Evolutionary conservation across 2,329 filamentous ascomycete genomes (phyloP).

Genomic region (Apiospora aurea): DNA sequence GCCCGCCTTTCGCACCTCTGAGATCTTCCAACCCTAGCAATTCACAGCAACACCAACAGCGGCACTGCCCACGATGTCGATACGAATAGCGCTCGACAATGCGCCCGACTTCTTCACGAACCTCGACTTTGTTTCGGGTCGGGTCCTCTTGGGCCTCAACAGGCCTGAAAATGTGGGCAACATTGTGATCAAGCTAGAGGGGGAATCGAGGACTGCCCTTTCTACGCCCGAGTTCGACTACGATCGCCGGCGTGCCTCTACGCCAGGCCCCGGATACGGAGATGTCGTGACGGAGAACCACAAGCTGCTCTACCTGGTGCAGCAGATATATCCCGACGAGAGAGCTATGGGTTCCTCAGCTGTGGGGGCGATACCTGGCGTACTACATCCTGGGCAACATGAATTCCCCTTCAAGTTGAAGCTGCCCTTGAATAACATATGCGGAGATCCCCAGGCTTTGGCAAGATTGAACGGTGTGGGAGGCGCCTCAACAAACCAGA

Average conservation of each 20-base stretch:
- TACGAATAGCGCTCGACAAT: constrained; percentile 71
- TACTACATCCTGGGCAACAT: constrained; percentile 73
- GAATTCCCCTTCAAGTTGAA: constrained; percentile 83
- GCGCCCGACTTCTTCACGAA: constrained; percentile 80
- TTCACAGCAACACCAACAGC: neutral
- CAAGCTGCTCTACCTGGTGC: constrained; percentile 78
- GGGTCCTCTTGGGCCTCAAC: constrained; percentile 62
- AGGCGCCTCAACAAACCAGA: constrained; percentile 50
- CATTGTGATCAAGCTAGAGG: constrained; percentile 84
- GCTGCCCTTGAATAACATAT: constrained; percentile 78
- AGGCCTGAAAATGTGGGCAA: constrained; percentile 75
- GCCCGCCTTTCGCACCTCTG: neutral
- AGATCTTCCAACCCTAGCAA: neutral
- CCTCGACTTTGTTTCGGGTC: constrained; percentile 74
- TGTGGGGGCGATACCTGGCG: constrained; percentile 52
- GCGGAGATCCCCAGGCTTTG: constrained; percentile 62
- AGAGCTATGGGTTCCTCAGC: constrained; percentile 51
- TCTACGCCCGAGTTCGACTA: constrained; percentile 55
- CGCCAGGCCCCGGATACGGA: constrained; percentile 35
- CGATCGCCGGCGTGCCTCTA: constrained; percentile 47
- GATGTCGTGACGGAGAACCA: constrained; percentile 64
- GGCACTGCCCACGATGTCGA: constrained; percentile 59
- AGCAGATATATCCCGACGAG: constrained; percentile 73
- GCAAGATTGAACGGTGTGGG: constrained; percentile 60
- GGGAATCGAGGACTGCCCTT: constrained; percentile 75